phyloP scores from a whole-genome alignment of 192 early-diverging fungal genomes.

The Linnemannia exigua region DNA sequence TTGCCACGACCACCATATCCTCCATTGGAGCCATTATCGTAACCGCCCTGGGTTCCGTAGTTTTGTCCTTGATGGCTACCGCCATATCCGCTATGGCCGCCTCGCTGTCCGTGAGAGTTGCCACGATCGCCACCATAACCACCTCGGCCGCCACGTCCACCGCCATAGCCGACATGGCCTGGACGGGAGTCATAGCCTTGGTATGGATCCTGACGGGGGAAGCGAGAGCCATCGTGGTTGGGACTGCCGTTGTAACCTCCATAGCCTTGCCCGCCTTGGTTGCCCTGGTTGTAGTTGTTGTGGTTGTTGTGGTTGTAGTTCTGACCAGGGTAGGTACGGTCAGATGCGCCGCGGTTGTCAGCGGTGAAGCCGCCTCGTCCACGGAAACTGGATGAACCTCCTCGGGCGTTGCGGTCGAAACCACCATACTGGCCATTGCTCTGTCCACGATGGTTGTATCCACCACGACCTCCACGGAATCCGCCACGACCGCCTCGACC shows the following conservation, averaged over 20 bases:
- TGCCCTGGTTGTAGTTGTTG: slow-evolving; percentile 33
- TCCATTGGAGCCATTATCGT: slow-evolving; percentile 16
- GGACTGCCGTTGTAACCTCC: slow-evolving; percentile 40
- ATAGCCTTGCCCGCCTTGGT: slow-evolving; percentile 29
- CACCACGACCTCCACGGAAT: slow-evolving; percentile 33
- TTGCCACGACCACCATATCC: slow-evolving; percentile 30
- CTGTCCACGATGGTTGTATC: slow-evolving; percentile 49
- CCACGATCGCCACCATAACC: slow-evolving; percentile 37
- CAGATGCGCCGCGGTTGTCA: slow-evolving; percentile 49
- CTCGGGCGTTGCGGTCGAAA: slow-evolving; percentile 41
- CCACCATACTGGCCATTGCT: slow-evolving; percentile 35
- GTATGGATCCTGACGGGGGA: slow-evolving; percentile 40
- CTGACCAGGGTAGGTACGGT: slow-evolving; percentile 54
- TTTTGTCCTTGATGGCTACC: slow-evolving; percentile 26
- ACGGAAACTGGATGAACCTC: slow-evolving; percentile 35
- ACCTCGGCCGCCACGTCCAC: slow-evolving; percentile 43
- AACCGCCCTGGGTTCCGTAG: slow-evolving; percentile 28
- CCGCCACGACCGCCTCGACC: slow-evolving; percentile 57
- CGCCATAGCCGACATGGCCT: slow-evolving; percentile 44
- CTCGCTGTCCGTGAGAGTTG: slow-evolving; percentile 23
- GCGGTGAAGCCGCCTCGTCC: slow-evolving; percentile 40
- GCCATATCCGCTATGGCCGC: slow-evolving; percentile 50
- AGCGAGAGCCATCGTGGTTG: slow-evolving; percentile 49
- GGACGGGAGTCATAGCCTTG: slow-evolving; percentile 49
- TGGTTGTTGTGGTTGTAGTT: slow-evolving; percentile 35